phyloP scores from a whole-genome alignment of 1,139 yeast species.

The Magnusiomyces magnusii region DNA sequence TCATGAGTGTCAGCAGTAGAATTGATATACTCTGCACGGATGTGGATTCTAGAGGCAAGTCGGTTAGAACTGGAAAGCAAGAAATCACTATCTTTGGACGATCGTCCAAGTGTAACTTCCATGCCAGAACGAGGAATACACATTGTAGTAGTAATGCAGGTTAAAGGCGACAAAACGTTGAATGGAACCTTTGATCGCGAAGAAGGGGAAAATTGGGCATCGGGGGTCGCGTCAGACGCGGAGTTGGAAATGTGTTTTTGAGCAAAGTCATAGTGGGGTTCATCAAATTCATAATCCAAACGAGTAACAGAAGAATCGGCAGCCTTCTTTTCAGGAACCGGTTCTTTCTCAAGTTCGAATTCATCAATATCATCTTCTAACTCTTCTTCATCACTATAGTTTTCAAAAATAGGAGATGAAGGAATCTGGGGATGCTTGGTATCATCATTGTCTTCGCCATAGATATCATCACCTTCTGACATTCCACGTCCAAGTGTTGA shows the following conservation, averaged over 20 bases:
- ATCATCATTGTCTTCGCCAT: conserved; percentile 5
- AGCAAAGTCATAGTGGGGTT: conserved; percentile 2
- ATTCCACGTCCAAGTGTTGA: conserved; percentile 20
- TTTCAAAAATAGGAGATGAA: background rate
- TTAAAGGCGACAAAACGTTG: conserved; percentile 28
- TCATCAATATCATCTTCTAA: conserved; percentile 6
- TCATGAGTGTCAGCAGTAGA: background rate
- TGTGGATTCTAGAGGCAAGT: conserved; percentile 62
- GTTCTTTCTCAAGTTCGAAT: too few relatives aligned
- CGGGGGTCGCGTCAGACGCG: too few relatives aligned
- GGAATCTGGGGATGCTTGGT: conserved; percentile 4
- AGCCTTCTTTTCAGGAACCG: background rate
- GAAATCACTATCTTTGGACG: conserved; percentile 54
- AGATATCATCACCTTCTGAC: conserved; percentile 19
- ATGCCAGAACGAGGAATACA: conserved; percentile 31
- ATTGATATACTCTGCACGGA: conserved; percentile 35
- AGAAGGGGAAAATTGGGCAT: conserved; percentile 10
- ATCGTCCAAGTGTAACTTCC: conserved; percentile 49
- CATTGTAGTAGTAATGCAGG: conserved; percentile 27
- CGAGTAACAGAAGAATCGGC: background rate
- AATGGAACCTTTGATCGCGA: conserved; percentile 20
- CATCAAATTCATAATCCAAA: background rate
- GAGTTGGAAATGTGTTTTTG: background rate
- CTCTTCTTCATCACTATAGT: conserved; percentile 2
- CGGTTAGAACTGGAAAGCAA: conserved; percentile 49